Base-by-base conservation (phyloP, 768 basidiomycete species). In the Scleroderma citrinum region DNA sequence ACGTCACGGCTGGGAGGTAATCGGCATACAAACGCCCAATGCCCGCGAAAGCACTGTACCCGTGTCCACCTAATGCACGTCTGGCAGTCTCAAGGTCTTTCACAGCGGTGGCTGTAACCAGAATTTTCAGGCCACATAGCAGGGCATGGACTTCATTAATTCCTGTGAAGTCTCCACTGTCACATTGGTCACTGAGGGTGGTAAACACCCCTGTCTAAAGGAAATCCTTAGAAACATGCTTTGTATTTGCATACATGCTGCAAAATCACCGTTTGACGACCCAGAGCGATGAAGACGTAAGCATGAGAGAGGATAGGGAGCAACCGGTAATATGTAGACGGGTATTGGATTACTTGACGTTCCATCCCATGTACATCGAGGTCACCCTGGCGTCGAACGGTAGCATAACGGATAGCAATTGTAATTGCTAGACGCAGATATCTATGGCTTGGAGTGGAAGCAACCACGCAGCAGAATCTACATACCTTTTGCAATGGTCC, bases 31-130 rank as follows among this genome's bases (percentile, higher is more conserved):
- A 45, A 32, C 73, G 65, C 4, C 85, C 85, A 1, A 89, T 70
- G 3, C 85, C 86, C 0, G 82, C 71, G 54, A 82, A 85, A 0
- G 72, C 76, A 55, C 84, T 85, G 63, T 77, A 87, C 0, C 87
- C 87, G 62, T 90, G 87, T 3, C 87, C 87, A 44, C 87, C 87
- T 76, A 88, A 77, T 0, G 83, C 76, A 14, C 84, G 75, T 7
- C 85, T 76, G 3, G 83, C 81, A 6, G 71, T 75, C 62, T 87
- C 86, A 12, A 86, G 57, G 53, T 83, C 83, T 30, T 73, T 72
- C 2, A 80, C 73, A 5, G 72, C 69, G n/a, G 71, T 61, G 0
- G 75, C 71, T 1, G 78, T 74, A 3, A 76, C 77, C 26, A 84
- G 70, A 3, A 78, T 72, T 61, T 90, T 90, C 20, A 89, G 69